phyloP scores from a whole-genome alignment of 352 stramenopile genomes.

The Nothophytophthora sp. region DNA sequence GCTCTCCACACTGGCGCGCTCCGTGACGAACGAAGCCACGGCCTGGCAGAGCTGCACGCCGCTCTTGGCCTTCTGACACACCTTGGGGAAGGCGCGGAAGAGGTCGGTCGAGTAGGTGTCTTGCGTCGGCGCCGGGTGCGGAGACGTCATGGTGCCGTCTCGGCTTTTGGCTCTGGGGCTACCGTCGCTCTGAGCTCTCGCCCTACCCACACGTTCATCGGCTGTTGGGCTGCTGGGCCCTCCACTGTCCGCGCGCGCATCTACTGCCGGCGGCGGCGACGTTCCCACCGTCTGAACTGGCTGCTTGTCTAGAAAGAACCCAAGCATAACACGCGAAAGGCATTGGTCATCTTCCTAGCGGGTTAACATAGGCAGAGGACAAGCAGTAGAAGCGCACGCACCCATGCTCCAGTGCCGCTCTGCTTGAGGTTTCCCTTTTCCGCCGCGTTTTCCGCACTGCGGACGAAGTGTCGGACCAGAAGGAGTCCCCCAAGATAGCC shows the following conservation, averaged over 20 bases:
- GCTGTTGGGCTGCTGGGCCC: slow-evolving; percentile 5
- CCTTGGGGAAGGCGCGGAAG: slow-evolving; percentile 60
- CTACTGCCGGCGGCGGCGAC: background rate
- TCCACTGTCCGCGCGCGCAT: background rate
- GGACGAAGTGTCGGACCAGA: slow-evolving; percentile 25
- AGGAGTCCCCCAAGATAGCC: no score
- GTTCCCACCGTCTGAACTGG: slow-evolving; percentile 12
- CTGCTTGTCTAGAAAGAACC: slow-evolving; percentile 3
- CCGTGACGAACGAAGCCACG: slow-evolving; percentile 59
- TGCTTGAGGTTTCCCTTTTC: no score
- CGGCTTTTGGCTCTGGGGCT: slow-evolving; percentile 9
- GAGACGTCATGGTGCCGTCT: slow-evolving; percentile 1
- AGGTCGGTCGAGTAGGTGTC: slow-evolving; percentile 73
- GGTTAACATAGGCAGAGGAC: background rate
- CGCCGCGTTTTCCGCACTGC: slow-evolving; percentile 16
- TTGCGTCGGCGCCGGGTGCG: slow-evolving; percentile 6
- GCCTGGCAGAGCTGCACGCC: slow-evolving; percentile 78
- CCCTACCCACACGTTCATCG: background rate
- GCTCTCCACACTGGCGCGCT: slow-evolving; percentile 58
- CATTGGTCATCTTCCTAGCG: no score
- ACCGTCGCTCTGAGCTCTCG: slow-evolving; percentile 2
- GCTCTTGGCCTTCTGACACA: slow-evolving; percentile 78
- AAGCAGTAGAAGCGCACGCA: background rate
- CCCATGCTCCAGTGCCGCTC: background rate
- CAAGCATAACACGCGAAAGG: background rate